Evolutionary conservation across 23 red algal species (phyloP).

Genomic region (Gracilariopsis chorda): DNA sequence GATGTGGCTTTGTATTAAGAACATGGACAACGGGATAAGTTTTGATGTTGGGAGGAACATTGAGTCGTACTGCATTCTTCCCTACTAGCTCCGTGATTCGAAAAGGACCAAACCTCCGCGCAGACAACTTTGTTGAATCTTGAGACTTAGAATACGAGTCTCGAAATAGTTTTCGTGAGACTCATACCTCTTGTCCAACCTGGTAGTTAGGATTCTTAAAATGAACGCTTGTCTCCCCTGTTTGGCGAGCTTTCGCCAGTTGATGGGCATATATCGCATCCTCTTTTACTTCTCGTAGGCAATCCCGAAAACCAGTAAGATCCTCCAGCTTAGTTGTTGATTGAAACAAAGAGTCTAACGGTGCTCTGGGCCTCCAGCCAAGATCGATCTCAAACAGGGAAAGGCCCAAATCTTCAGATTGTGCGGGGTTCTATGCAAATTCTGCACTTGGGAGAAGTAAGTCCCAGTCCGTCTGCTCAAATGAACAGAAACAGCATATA

Average conservation of each 20-base stretch:
- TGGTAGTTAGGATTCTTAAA: background rate
- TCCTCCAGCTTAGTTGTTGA: background rate
- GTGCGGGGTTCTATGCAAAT: conserved; percentile 3
- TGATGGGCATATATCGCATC: background rate
- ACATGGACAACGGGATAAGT: background rate
- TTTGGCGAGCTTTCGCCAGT: background rate
- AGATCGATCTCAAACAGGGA: background rate
- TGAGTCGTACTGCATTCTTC: background rate
- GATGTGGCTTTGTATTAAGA: background rate
- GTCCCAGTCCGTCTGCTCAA: conserved; percentile 9
- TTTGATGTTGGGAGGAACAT: background rate
- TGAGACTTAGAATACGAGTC: background rate
- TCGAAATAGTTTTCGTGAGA: background rate
- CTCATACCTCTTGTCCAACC: background rate
- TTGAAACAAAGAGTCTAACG: background rate
- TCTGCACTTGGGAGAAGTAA: background rate
- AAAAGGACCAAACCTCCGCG: background rate
- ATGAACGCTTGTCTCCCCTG: background rate
- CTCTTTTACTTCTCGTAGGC: background rate
- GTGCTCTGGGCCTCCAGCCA: background rate
- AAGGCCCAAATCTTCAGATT: background rate
- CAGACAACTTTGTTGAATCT: background rate
- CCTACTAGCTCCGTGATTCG: background rate
- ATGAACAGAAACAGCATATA: background rate
- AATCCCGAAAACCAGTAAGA: background rate